Conservation (phyloP, 106 monocot genomes). For the Vanilla planifolia region DNA sequence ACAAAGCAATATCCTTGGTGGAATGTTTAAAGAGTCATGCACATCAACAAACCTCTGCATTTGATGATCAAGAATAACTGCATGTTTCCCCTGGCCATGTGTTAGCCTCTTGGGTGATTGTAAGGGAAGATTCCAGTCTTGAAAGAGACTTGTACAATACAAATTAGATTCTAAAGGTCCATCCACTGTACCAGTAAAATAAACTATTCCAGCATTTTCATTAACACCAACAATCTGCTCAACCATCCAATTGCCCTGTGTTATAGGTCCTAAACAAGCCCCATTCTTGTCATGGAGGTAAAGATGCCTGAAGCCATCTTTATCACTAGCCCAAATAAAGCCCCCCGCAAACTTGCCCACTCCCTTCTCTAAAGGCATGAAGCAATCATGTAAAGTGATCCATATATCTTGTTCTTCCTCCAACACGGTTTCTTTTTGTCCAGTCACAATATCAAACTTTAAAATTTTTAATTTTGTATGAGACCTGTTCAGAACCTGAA, state of each 20-base stretch:
- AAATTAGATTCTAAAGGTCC: constrained; percentile 72
- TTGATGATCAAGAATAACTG: constrained; percentile 87
- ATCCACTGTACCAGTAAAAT: constrained; percentile 90
- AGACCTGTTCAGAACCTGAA: constrained; percentile 74
- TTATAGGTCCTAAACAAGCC: constrained; percentile 73
- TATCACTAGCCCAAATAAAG: constrained; percentile 97
- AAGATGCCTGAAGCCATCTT: constrained; percentile 87
- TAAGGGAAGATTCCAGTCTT: constrained; percentile 61
- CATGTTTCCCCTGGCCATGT: constrained; percentile 70
- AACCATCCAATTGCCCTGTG: constrained; percentile 94
- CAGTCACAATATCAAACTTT: constrained; percentile 68
- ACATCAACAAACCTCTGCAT: constrained; percentile 84
- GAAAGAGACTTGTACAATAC: constrained; percentile 62
- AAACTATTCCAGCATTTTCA: constrained; percentile 75
- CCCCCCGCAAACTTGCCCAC: constrained; percentile 38
- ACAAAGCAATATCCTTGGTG: constrained; percentile 71
- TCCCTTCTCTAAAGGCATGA: constrained; percentile 77
- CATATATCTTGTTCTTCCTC: constrained; percentile 72
- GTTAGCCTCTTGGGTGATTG: constrained; percentile 70
- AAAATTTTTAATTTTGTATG: constrained; percentile 76
- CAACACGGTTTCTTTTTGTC: constrained; percentile 51
- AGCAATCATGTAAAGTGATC: constrained; percentile 91
- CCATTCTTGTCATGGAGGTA: constrained; percentile 84
- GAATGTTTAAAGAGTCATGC: constrained; percentile 66
- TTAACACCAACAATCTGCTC: constrained; percentile 91